Evolutionary conservation across 768 basidiomycete genomes (phyloP), one percentile per base, ranked within the genome.

Genomic region (Aureoboletus auriporus): DNA sequence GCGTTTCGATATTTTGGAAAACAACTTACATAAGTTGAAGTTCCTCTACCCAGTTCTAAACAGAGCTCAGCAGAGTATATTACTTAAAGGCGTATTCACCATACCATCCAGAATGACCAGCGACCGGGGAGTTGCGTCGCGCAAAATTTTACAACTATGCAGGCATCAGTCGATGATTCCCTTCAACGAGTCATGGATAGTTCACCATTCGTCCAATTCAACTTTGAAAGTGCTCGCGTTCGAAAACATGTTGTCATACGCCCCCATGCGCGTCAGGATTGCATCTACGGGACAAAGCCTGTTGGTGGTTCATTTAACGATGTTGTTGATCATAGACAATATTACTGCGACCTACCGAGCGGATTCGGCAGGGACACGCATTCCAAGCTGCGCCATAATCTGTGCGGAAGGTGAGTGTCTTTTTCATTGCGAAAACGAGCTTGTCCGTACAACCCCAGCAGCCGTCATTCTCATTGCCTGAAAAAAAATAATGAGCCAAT

Each of bases 221-320:
- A 99, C 96, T 65, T 97, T 96, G 79, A 98, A 99, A 0, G 95
- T 97, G 68, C 91, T 93, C 1, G 93, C 80, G 57, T 91, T 84
- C 3, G 89, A 85, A 67, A 93, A 94, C 88, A 95, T 93, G 62
- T 93, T 93, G 61, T 98, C 95, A 63, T 97, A 96, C 3, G 96
- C 96, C 9, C 96, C 96, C 96, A 98, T 98, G 23, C 95, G 84
- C 3, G 96, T 97, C 50, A 92, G 78, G 54, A 99, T 96, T 11
- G 85, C 74, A 62, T 99, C 94, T 2, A 96, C 82, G 2, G 96
- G 92, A 51, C 85, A 87, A 40, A 99, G 63, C 31, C 92, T 93
- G 23, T 38, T 30, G 8, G 44, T 33, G 23, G 26, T 26, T 53
- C 6, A 53, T 43, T 49, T 23, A 23, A 27, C 57, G 53, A 33